Percentiles rank a stretch among this genome's conserved stretches.
Evolutionary conservation across 225 moss, liverwort and hornwort genomes (phyloP).

Genomic region (Antitrichia curtipendula): DNA sequence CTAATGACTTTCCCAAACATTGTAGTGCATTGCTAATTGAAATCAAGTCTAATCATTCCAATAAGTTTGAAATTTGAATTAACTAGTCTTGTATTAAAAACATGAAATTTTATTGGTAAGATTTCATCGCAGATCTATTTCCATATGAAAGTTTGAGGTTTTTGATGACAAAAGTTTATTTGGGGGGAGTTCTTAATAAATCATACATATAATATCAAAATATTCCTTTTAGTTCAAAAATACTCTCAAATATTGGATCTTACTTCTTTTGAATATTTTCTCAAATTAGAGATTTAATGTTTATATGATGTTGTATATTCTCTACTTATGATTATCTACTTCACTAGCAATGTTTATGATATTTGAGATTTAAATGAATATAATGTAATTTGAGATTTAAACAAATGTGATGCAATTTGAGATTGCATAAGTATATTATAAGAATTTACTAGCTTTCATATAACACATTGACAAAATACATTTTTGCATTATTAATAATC

Average conservation of each 20-base stretch:
- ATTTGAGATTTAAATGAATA: not conserved
- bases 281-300: not conserved
- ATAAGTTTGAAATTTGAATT: not conserved
- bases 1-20: not conserved
- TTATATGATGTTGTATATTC: not conserved
- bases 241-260: too few relatives aligned
- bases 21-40: not conserved
- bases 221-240: not conserved
- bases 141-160: not conserved
- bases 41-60: not conserved
- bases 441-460: not conserved
- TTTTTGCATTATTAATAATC: not conserved
- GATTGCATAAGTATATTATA: not conserved
- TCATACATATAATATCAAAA: not conserved
- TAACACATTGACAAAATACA: not conserved
- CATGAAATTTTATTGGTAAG: not conserved
- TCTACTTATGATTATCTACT: not conserved
- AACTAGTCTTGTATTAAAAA: not conserved
- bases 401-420: too few relatives aligned
- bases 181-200: not conserved
- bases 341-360: fast-evolving
- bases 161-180: not conserved
- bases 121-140: fast-evolving
- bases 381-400: not conserved
- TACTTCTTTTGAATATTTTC: too few relatives aligned